Evolutionary conservation across 1,284 basidiomycete species (phyloP).

Genomic region (Athelia psychrophila): DNA sequence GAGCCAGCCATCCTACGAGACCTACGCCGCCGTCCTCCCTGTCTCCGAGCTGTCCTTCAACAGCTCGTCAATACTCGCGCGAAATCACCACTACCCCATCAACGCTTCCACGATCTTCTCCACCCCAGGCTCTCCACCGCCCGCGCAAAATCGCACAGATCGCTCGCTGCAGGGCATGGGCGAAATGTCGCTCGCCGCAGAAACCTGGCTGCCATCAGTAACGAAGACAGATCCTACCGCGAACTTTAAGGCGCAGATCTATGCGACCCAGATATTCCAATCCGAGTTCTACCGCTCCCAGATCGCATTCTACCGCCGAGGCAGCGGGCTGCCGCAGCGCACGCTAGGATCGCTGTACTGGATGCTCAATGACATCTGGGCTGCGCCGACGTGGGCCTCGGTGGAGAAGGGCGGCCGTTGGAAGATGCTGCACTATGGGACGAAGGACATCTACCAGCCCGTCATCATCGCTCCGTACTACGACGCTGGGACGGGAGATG

Average conservation of each 20-base stretch:
- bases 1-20: constrained; percentile 26
- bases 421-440: constrained; percentile 43
- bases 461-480: constrained; percentile 33
- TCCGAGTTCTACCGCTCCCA: constrained; percentile 41
- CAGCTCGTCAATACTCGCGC: constrained; percentile 37
- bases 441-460: constrained; percentile 31
- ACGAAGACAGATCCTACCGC: constrained; percentile 22
- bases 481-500: constrained; percentile 29
- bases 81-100: constrained; percentile 42
- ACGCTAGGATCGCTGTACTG: constrained; percentile 43
- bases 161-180: constrained; percentile 31
- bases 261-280: constrained; percentile 38
- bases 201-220: constrained; percentile 32
- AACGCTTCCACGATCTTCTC: constrained; percentile 27
- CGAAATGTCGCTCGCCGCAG: constrained; percentile 37
- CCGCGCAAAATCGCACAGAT: not conserved
- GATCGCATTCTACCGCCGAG: constrained; percentile 41
- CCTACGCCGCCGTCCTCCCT: not conserved
- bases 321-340: constrained; percentile 36
- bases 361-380: constrained; percentile 51
- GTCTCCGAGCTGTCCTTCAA: constrained; percentile 30
- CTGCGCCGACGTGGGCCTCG: constrained; percentile 40
- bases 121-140: constrained; percentile 36
- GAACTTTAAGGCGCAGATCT: constrained; percentile 35
- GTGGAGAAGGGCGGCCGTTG: constrained; percentile 44